A percentile compares a stretch with the other conserved stretches of the same genome.
phyloP scores from a whole-genome alignment of 805 yeast species.

The Hagleromyces aurorensis region DNA sequence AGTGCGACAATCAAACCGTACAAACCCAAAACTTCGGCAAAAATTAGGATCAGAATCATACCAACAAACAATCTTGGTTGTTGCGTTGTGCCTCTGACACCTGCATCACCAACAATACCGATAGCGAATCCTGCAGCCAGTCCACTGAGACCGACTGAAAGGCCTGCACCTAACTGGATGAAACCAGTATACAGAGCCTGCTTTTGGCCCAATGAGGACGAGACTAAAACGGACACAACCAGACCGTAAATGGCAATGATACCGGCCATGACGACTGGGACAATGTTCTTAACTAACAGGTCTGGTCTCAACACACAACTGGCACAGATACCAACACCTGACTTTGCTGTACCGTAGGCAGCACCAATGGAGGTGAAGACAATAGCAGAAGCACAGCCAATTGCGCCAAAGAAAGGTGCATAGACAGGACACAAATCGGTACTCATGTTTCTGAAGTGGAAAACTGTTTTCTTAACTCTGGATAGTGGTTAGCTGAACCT shows the following conservation, averaged over 20 bases:
- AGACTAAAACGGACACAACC: conserved; percentile 90
- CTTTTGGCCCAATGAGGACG: conserved; percentile 79
- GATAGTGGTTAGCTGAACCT: background rate
- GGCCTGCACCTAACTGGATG: conserved; percentile 97
- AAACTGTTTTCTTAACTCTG: background rate
- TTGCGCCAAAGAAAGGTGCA: conserved; percentile 95
- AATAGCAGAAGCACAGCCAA: conserved; percentile 99
- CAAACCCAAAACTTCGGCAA: conserved; percentile 97
- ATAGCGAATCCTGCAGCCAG: conserved; percentile 98
- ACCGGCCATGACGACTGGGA: conserved; percentile 99
- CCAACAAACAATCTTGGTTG: conserved; percentile 98
- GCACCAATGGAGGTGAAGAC: conserved; percentile 99
- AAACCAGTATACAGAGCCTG: conserved; percentile 96
- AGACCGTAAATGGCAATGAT: conserved; percentile 97
- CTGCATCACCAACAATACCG: conserved; percentile 99
- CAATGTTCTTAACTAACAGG: conserved; percentile 82
- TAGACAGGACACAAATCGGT: conserved; percentile 36
- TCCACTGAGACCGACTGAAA: conserved; percentile 94
- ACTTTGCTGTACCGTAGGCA: conserved; percentile 97
- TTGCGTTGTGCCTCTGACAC: conserved; percentile 97
- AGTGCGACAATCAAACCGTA: conserved; percentile 98
- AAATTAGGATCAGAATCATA: conserved; percentile 95
- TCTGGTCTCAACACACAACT: conserved; percentile 97
- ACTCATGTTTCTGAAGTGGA: conserved; percentile 20
- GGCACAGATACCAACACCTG: conserved; percentile 99